Evolutionary conservation across 73 alveolate genomes (phyloP), one percentile per base, ranked within the genome.

Genomic region (Symbiodinium pilosum): DNA sequence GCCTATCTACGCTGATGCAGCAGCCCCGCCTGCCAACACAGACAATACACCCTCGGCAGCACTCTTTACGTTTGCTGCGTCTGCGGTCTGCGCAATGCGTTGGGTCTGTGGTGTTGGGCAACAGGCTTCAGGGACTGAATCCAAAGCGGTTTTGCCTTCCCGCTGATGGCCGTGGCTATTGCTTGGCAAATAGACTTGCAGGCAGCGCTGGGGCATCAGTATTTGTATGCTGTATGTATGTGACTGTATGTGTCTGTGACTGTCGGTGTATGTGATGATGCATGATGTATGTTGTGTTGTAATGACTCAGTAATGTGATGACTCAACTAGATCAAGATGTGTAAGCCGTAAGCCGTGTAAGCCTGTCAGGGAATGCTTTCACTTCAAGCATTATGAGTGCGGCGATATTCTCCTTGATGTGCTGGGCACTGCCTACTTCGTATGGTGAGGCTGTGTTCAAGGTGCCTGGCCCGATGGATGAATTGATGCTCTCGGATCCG

Each of bases 61-160:
- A 77, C 30, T 43, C 21, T 36, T 18, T 9, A 26, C 7, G 43
- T 26, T 16, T 8, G 20, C 14, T n/a, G n/a, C n/a, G n/a, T n/a
- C n/a, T n/a, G n/a, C n/a, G n/a, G n/a, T n/a, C n/a, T n/a, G n/a
- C n/a, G n/a, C n/a, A n/a, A n/a, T n/a, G n/a, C n/a, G n/a, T n/a
- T 18, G 0, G 3, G 84, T 69, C 1, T 28, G 21, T 32, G 42
- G 4, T 21, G 21, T 28, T 20, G 41, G 39, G 5, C 84, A 20
- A 18, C 59, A 87, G 94, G 94, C 59, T 87, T 6, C 94, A 87
- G 85, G 94, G 94, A 32, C 26, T 87, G 30, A 43, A 87, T 38
- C 85, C 85, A 20, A 30, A 7, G 43, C 56, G 94, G 32, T 87
- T 87, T 41, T n/a, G n/a, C n/a, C n/a, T n/a, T n/a, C 54, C 18